Percentiles rank a stretch among this genome's conserved stretches.
Conservation (phyloP, 768 basidiomycete species). For the button mushroom (Agaricus bisporus) region DNA sequence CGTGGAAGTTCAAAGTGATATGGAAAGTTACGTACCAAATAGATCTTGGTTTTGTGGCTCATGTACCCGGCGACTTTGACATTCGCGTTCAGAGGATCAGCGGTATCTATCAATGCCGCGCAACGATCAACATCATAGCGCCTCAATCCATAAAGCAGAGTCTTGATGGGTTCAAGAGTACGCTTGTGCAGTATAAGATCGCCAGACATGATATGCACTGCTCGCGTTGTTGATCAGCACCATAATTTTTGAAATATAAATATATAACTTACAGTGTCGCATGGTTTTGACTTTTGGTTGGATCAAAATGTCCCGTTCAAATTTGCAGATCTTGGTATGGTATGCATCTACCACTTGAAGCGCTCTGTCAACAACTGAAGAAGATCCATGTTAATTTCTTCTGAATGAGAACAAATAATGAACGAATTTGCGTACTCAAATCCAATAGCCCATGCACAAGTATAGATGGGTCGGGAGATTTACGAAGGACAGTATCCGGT, state of each 20-base stretch:
- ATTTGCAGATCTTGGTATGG: conserved; percentile 53
- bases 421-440: conserved; percentile 27
- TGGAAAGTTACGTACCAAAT: conserved; percentile 37
- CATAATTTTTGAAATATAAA: not conserved
- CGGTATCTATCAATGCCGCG: conserved; percentile 47
- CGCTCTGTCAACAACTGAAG: conserved; percentile 59
- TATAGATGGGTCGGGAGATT: conserved; percentile 60
- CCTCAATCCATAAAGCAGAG: conserved; percentile 61
- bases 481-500: conserved; percentile 53
- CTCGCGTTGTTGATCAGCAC: not conserved
- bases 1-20: not conserved
- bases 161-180: conserved; percentile 66
- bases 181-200: conserved; percentile 71
- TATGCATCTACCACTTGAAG: conserved; percentile 67
- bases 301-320: conserved; percentile 54
- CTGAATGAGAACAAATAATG: not conserved
- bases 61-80: conserved; percentile 52
- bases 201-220: conserved; percentile 72
- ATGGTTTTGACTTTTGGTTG: conserved; percentile 60
- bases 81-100: conserved; percentile 28
- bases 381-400: not conserved
- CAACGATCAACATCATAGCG: conserved; percentile 66
- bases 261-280: conserved; percentile 37
- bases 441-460: conserved; percentile 68
- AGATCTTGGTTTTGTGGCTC: conserved; percentile 64